Conservation (phyloP, 2,329 filamentous ascomycete species). For the Cytospora piceicola region DNA sequence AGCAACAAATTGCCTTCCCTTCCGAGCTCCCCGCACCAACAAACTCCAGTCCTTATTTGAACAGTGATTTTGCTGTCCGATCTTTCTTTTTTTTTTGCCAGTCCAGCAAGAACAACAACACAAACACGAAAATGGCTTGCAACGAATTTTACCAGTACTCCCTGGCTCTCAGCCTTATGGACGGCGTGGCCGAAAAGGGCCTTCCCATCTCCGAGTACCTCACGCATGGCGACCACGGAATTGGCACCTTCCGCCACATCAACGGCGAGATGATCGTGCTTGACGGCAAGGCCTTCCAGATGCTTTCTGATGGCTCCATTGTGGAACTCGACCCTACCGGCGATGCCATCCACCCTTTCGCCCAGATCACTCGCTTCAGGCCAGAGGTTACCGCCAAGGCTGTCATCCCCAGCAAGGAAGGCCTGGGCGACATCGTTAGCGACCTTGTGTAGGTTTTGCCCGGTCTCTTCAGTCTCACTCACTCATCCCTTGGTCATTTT, state of each 20-base stretch:
- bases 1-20: no score
- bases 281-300: conserved; percentile 40
- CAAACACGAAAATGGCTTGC: conserved; percentile 35
- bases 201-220: conserved; percentile 37
- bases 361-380: conserved; percentile 40
- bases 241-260: conserved; percentile 42
- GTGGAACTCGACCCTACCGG: conserved; percentile 33
- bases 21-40: no score
- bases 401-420: conserved; percentile 36
- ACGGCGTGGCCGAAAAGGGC: conserved; percentile 41
- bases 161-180: conserved; percentile 41
- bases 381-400: conserved; percentile 31
- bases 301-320: conserved; percentile 41
- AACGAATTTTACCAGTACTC: conserved; percentile 43
- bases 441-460: conserved; percentile 27
- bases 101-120: not conserved
- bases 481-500: not conserved
- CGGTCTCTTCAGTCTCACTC: no score
- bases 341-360: conserved; percentile 39
- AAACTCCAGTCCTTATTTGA: no score
- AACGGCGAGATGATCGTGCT: conserved; percentile 43
- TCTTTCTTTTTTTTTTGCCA: no score
- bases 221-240: conserved; percentile 40
- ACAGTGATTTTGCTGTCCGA: no score
- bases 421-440: conserved; percentile 34